Evolutionary conservation across 208 protist genomes (phyloP).

Genomic region (Crithidia thermophila): DNA sequence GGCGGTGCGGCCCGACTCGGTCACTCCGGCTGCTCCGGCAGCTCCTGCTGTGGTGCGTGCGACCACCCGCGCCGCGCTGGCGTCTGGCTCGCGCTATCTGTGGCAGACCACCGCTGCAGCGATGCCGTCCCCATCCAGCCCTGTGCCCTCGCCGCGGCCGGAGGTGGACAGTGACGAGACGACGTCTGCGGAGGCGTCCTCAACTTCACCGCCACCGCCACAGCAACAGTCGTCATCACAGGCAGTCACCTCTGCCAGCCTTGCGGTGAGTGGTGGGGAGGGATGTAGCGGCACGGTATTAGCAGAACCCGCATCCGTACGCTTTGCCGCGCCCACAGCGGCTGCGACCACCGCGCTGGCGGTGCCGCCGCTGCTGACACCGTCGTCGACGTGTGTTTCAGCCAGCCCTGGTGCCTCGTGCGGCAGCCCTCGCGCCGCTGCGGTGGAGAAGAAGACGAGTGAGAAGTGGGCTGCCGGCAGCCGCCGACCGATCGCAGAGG

Average conservation of each 20-base stretch:
- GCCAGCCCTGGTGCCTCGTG: no score
- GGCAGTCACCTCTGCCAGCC: no score
- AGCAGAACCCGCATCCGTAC: no score
- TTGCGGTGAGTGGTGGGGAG: no score
- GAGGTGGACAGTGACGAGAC: slow-evolving; percentile 8
- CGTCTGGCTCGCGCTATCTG: slow-evolving; percentile 12
- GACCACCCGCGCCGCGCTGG: background rate
- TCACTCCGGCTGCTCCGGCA: background rate
- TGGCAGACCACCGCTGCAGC: slow-evolving; percentile 27
- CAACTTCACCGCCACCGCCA: background rate
- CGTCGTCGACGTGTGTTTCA: no score
- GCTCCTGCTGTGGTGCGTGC: background rate
- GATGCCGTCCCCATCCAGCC: slow-evolving; percentile 32
- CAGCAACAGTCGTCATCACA: background rate
- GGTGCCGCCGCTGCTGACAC: background rate
- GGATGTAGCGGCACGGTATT: no score
- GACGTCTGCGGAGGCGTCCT: no score
- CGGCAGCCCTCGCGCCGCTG: background rate
- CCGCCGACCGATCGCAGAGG: background rate
- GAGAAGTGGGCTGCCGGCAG: background rate
- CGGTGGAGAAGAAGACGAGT: background rate
- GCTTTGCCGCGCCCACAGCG: no score
- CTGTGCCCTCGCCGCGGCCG: slow-evolving; percentile 7
- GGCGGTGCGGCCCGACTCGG: background rate
- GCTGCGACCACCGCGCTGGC: no score